Conservation (phyloP, 2,329 filamentous ascomycete species). For the Fusarium illudens region DNA sequence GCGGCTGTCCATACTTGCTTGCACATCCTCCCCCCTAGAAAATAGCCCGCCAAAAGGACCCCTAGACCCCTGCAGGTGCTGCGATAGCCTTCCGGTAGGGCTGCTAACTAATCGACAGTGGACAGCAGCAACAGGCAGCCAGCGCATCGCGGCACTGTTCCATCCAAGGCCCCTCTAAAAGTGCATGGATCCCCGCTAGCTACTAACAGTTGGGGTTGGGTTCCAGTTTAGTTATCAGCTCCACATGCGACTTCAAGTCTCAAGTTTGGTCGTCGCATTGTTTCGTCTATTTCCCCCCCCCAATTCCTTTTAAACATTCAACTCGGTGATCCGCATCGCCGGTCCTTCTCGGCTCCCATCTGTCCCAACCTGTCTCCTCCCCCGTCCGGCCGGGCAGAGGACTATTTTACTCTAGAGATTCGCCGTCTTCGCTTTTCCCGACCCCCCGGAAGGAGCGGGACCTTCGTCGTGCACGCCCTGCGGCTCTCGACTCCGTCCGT, state of each 20-base stretch:
- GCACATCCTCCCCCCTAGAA: not conserved
- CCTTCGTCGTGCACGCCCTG: conserved; percentile 5
- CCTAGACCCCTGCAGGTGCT: conserved; percentile 12
- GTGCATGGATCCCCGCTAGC: not conserved
- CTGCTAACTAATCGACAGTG: not conserved
- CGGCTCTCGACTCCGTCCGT: conserved; percentile 11
- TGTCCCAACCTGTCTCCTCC: not conserved
- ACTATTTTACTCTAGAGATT: not conserved
- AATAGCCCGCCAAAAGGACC: conserved; percentile 4
- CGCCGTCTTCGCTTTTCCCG: not conserved
- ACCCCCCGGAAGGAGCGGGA: conserved; percentile 23
- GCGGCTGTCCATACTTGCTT: not conserved
- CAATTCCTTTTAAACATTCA: conserved; percentile 18
- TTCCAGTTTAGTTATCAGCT: conserved; percentile 4
- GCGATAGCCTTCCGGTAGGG: conserved; percentile 17
- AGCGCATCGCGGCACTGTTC: conserved; percentile 36
- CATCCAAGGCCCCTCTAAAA: no score
- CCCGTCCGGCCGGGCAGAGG: conserved; percentile 1
- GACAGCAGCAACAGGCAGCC: conserved; percentile 36
- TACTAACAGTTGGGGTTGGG: conserved; percentile 7
- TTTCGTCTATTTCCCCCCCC: conserved; percentile 15
- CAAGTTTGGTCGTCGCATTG: conserved; percentile 13
- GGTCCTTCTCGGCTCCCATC: conserved; percentile 10
- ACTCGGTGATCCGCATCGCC: conserved; percentile 12
- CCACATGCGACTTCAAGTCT: conserved; percentile 20